Conservation (phyloP, 352 stramenopile species). For the Phytophthora pluvialis region DNA sequence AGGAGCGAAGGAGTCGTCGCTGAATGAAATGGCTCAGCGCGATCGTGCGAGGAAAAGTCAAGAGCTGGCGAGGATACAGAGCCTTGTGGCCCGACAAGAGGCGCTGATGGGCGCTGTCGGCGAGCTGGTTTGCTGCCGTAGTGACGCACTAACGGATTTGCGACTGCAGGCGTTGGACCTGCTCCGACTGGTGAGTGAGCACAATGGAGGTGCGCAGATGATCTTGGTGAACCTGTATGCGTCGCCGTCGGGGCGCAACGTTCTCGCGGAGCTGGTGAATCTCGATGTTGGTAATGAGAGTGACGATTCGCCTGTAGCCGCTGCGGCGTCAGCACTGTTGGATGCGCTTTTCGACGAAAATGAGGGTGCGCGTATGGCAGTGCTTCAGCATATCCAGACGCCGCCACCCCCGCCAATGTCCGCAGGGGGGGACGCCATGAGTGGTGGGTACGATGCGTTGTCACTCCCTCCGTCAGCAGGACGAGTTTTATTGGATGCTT, state of each 20-base stretch:
- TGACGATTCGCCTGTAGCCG: constrained; percentile 67
- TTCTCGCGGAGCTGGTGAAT: constrained; percentile 64
- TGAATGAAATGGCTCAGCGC: constrained; percentile 64
- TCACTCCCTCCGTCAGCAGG: constrained; percentile 42
- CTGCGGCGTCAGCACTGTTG: constrained; percentile 62
- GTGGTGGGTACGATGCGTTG: constrained; percentile 26
- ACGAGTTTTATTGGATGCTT: constrained; percentile 56
- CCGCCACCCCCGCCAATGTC: constrained; percentile 42
- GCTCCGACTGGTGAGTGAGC: constrained; percentile 54
- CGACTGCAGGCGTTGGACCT: constrained; percentile 72
- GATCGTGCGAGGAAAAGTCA: constrained; percentile 55
- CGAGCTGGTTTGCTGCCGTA: constrained; percentile 64
- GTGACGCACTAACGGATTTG: constrained; percentile 55
- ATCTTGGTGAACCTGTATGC: constrained; percentile 72
- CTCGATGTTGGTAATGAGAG: constrained; percentile 57
- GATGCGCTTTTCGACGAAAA: constrained; percentile 71
- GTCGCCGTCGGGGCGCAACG: constrained; percentile 44
- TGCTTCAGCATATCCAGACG: constrained; percentile 72
- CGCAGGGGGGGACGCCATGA: constrained; percentile 5
- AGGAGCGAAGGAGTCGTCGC: constrained; percentile 41
- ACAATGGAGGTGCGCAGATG: constrained; percentile 74
- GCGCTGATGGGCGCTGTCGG: constrained; percentile 66
- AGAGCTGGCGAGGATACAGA: constrained; percentile 64
- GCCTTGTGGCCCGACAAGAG: constrained; percentile 60
- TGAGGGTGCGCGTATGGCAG: constrained; percentile 65